Conservation (phyloP, 176 grass and related monocot species). For the Cymbopogon citratus region DNA sequence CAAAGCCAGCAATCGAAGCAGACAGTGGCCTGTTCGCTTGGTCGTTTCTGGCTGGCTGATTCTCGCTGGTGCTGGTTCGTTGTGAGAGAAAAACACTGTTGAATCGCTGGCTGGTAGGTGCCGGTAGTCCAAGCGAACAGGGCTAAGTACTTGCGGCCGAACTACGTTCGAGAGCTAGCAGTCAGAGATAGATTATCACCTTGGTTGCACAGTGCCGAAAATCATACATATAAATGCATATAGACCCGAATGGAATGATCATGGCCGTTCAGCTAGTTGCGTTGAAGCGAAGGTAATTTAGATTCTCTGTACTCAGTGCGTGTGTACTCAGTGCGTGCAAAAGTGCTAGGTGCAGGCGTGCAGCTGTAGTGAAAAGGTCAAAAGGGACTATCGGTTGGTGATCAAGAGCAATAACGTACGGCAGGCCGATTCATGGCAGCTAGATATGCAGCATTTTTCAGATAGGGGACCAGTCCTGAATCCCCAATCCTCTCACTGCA, state of each 20-base stretch:
- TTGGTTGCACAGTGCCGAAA: neutral
- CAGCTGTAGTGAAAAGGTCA: neutral
- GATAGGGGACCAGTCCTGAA: neutral
- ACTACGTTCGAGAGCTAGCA: neutral
- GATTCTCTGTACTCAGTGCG: too few relatives aligned
- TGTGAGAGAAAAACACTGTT: too few relatives aligned
- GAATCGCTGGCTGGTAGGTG: too few relatives aligned
- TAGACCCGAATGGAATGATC: neutral
- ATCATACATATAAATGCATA: too few relatives aligned
- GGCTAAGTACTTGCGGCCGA: neutral
- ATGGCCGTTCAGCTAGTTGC: neutral
- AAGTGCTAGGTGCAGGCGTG: neutral
- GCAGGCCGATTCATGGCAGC: neutral
- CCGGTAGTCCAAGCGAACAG: too few relatives aligned
- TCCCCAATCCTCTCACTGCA: neutral
- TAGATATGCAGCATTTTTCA: neutral
- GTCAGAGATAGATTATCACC: too few relatives aligned
- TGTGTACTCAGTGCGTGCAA: neutral
- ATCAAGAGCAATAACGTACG: too few relatives aligned
- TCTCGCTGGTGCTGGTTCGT: too few relatives aligned
- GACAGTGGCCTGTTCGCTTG: too few relatives aligned
- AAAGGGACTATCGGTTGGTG: conserved; percentile 2
- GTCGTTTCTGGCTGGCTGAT: too few relatives aligned
- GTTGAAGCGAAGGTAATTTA: neutral
- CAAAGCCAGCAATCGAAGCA: too few relatives aligned